Evolutionary conservation across 2,329 filamentous ascomycete species (phyloP), one percentile per base, ranked within the genome.

Genomic region (Fusarium circinatum): DNA sequence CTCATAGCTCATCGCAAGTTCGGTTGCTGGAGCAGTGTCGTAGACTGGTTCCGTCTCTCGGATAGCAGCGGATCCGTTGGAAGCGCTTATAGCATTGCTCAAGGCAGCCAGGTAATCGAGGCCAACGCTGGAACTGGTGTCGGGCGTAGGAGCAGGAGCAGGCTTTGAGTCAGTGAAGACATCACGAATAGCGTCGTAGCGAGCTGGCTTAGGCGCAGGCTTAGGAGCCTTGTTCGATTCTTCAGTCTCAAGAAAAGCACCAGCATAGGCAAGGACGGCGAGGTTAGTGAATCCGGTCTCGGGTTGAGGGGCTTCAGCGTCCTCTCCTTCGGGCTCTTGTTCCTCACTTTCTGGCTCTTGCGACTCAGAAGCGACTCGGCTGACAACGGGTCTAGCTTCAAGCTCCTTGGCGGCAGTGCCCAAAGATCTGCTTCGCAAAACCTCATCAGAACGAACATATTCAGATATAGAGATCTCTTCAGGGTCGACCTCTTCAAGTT

Each of bases 141-240:
- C 78, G 8, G 73, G 65, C 12, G 75, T 65, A 5, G 80, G 78
- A 17, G 77, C 59, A 22, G 79, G 65, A 10, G 74, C 72, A 26
- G 83, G 81, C 63, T 80, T 82, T 13, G 81, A 78, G 60, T 82
- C 78, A 18, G 82, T 82, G 69, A 85, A 85, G 36, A 85, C 81
- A 65, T 85, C 84, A n/a, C 81, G 80, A 58, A 82, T 82, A n/a
- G 81, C 81, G 69, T 82, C 81, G 57, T 82, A 82, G 55, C 79
- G 79, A 58, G 79, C 79, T 34, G 76, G 77, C 65, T 82, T 82
- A 5, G 81, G 75, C 6, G 76, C 72, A 34, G 78, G 70, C 22
- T 75, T 74, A 11, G 77, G 71, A 8, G 71, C 70, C 56, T 78
- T 79, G 20, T 71, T 76, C 13, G 71, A 63, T 41, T 79, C 77